Percentiles rank a stretch among this genome's conserved stretches.
These are phyloP conservation scores for Tritrichomonas musculus DNA, from an alignment of 208 protist genomes.

Conservation along the genomic window DNA sequence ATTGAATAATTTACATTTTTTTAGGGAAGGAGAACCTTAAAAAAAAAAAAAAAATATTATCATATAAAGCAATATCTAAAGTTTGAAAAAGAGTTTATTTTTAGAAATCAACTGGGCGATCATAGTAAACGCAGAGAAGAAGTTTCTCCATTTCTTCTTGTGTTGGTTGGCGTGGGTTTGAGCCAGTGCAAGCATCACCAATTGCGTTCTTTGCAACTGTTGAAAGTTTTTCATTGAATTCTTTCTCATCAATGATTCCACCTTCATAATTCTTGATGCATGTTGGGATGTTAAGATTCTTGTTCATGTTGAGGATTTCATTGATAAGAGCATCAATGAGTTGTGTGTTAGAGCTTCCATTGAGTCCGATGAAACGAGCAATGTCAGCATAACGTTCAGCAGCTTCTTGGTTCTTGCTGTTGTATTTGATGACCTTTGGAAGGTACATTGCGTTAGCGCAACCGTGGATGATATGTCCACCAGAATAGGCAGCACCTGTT, in stretches of 20 bases:
- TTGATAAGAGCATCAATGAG: not conserved
- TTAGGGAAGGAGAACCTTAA: too few species aligned
- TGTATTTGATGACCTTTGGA: slow-evolving; percentile 28
- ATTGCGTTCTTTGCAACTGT: slow-evolving; percentile 7
- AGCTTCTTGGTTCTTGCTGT: not conserved
- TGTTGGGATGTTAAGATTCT: not conserved
- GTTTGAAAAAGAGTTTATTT: too few species aligned
- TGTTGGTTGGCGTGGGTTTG: slow-evolving; percentile 33
- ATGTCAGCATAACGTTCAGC: not conserved
- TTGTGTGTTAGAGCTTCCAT: not conserved
- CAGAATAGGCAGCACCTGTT: not conserved
- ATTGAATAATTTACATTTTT: too few species aligned
- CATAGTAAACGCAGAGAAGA: not conserved
- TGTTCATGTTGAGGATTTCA: not conserved
- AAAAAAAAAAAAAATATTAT: too few species aligned
- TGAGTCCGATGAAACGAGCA: not conserved
- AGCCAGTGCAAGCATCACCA: slow-evolving; percentile 24
- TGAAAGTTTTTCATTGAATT: not conserved
- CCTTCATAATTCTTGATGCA: not conserved
- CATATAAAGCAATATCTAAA: too few species aligned
- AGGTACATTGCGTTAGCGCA: slow-evolving; percentile 49
- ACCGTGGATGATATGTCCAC: slow-evolving; percentile 45
- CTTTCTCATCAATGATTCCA: not conserved
- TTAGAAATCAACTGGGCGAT: slow-evolving; percentile 12
- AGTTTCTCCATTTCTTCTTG: slow-evolving; percentile 34